Evolutionary conservation across 352 stramenopile species (phyloP).

Genomic region (Peronospora destructor): DNA sequence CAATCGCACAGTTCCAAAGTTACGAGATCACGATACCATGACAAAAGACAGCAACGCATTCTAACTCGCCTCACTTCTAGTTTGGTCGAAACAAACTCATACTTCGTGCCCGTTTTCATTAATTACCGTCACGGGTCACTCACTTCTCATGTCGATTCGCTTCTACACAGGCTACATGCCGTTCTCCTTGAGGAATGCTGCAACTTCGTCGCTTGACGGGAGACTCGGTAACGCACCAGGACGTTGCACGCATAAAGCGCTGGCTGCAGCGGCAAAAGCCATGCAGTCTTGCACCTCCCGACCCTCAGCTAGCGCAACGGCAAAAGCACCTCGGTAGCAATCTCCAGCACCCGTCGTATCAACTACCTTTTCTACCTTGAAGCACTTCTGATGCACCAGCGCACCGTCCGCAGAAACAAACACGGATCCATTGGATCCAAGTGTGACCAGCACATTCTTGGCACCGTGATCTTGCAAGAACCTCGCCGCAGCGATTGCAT

Average conservation of each 20-base stretch:
- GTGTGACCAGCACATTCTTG: conserved; percentile 56
- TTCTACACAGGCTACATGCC: conserved; percentile 21
- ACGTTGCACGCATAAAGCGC: conserved; percentile 59
- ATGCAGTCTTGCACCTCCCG: conserved; percentile 46
- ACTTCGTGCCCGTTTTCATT: background rate
- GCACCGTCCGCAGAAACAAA: conserved; percentile 41
- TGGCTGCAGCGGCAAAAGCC: conserved; percentile 46
- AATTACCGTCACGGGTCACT: background rate
- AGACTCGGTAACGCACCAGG: conserved; percentile 63
- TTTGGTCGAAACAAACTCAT: no score
- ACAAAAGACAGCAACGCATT: conserved; percentile 51
- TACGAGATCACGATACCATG: conserved; percentile 60
- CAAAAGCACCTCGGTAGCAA: conserved; percentile 69
- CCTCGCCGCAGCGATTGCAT: conserved; percentile 49
- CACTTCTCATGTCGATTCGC: background rate
- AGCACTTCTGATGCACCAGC: conserved; percentile 41
- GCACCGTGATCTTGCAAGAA: conserved; percentile 45
- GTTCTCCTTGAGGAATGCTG: conserved; percentile 29
- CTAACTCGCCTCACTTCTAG: conserved; percentile 29
- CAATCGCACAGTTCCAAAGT: conserved; percentile 30
- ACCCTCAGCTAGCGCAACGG: conserved; percentile 46
- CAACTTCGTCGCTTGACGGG: conserved; percentile 34
- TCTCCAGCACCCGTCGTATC: conserved; percentile 78
- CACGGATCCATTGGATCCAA: conserved; percentile 59
- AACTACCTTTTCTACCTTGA: conserved; percentile 53